Conservation (phyloP, 352 stramenopile species). For the Phytophthora agathidicida region DNA sequence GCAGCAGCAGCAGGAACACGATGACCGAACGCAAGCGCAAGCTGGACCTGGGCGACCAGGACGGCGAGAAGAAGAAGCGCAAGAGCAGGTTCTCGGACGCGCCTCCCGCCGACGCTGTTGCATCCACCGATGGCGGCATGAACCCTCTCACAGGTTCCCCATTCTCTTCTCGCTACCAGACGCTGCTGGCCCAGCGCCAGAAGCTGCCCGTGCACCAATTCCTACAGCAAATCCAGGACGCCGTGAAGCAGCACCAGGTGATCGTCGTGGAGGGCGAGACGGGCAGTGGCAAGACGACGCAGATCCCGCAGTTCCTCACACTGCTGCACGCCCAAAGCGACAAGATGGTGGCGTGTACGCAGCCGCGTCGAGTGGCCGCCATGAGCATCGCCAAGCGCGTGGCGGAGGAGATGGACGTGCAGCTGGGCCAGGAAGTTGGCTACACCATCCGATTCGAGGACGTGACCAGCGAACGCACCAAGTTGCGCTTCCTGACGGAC, state of each 20-base stretch:
- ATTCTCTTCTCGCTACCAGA: constrained; percentile 93
- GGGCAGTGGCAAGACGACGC: constrained; percentile 96
- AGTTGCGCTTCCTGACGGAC: constrained; percentile 84
- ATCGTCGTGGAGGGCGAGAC: constrained; percentile 99
- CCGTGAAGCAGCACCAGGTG: constrained; percentile 94
- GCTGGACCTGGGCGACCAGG: constrained; percentile 62
- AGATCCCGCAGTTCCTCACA: constrained; percentile 96
- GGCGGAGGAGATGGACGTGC: constrained; percentile 98
- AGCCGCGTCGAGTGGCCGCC: constrained; percentile 97
- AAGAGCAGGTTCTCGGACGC: constrained; percentile 83
- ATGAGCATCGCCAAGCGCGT: constrained; percentile 98
- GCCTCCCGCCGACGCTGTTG: constrained; percentile 24
- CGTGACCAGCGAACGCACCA: constrained; percentile 86
- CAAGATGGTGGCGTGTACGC: constrained; percentile 95
- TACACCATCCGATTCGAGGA: constrained; percentile 99
- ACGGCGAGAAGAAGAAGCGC: constrained; percentile 56
- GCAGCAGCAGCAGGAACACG: constrained; percentile 4
- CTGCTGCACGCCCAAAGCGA: constrained; percentile 75
- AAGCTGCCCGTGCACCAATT: constrained; percentile 98
- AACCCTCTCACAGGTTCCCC: constrained; percentile 93
- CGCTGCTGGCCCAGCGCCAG: constrained; percentile 93
- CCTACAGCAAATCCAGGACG: constrained; percentile 96
- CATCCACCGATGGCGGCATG: constrained; percentile 20
- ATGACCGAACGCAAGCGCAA: constrained; percentile 77
- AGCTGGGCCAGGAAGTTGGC: constrained; percentile 96